These are phyloP conservation scores for Candida sp. DNA, from an alignment of 1,139 yeast species.

Conservation along the genomic window DNA sequence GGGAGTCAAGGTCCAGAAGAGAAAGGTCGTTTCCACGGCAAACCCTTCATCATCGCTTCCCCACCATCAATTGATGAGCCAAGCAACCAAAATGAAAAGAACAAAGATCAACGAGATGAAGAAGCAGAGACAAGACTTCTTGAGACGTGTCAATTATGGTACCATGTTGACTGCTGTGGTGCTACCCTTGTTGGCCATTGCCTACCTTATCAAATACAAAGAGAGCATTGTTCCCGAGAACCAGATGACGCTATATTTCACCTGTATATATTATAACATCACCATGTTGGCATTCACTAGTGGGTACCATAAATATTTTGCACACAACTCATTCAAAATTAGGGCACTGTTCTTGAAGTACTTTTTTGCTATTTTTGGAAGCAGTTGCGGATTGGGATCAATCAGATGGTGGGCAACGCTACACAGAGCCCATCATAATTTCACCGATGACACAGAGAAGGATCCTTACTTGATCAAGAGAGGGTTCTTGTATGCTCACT, in stretches of 20 bases:
- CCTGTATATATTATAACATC: constrained; percentile 38
- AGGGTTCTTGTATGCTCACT: constrained; percentile 63
- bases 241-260: constrained; percentile 31
- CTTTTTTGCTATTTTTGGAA: constrained; percentile 56
- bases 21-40: constrained; percentile 17
- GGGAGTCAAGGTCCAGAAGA: constrained; percentile 21
- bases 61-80: constrained; percentile 13
- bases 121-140: constrained; percentile 35
- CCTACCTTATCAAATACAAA: constrained; percentile 22
- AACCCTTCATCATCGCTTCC: constrained; percentile 1
- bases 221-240: constrained; percentile 28
- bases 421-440: constrained; percentile 74
- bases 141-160: constrained; percentile 36
- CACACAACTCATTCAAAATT: constrained; percentile 59
- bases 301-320: constrained; percentile 52
- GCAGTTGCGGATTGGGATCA: constrained; percentile 66
- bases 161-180: constrained; percentile 36
- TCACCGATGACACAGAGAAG: constrained; percentile 62
- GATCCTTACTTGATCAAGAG: constrained; percentile 70
- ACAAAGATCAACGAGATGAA: constrained; percentile 28
- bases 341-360: constrained; percentile 37
- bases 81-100: constrained; percentile 15
- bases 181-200: constrained; percentile 30
- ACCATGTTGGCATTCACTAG: constrained; percentile 45
- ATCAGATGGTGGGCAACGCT: constrained; percentile 66